A percentile compares a stretch with the other conserved stretches of the same genome.
These are phyloP conservation scores for Helotiales sp. DNA, from an alignment of 2,329 filamentous ascomycete species.

Conservation along the genomic window DNA sequence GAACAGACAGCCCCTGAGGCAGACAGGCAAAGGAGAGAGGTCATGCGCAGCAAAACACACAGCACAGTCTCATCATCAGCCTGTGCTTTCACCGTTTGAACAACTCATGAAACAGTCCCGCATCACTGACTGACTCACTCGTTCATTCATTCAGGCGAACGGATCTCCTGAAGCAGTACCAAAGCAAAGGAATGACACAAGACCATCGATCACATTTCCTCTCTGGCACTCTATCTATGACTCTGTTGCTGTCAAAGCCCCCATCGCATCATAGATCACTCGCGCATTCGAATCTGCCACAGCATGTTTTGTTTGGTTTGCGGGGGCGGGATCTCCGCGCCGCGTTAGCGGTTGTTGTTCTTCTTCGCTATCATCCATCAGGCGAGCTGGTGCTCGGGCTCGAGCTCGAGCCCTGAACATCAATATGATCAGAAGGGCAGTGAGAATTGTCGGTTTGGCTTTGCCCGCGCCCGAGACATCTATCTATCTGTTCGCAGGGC, in stretches of 20 bases:
- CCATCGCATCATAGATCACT: not conserved
- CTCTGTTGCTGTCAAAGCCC: constrained; percentile 8
- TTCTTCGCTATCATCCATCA: not conserved
- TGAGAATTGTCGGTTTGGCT: not conserved
- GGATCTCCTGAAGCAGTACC: constrained; percentile 7
- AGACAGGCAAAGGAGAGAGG: constrained; percentile 5
- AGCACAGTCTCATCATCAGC: constrained; percentile 4
- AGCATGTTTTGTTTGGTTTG: not conserved
- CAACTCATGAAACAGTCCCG: constrained; percentile 30
- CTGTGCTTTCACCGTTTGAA: constrained; percentile 18
- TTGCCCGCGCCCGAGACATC: not conserved
- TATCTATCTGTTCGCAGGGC: not conserved
- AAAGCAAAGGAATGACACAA: not conserved
- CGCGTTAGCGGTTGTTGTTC: constrained; percentile 3
- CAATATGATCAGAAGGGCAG: constrained; percentile 1
- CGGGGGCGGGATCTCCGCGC: constrained; percentile 17
- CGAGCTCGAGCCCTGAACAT: not conserved
- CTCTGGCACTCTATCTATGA: constrained; percentile 12
- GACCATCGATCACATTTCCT: constrained; percentile 13
- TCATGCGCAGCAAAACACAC: constrained; percentile 15
- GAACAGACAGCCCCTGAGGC: not conserved
- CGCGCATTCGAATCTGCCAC: constrained; percentile 1
- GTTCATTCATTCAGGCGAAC: constrained; percentile 11
- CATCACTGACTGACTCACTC: too few species aligned
- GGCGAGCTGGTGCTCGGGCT: constrained; percentile 5